A percentile compares a stretch with the other conserved stretches of the same genome.
These are phyloP conservation scores for Micromonas pusilla DNA, from an alignment of 139 green algal species.

Conservation along the genomic window DNA sequence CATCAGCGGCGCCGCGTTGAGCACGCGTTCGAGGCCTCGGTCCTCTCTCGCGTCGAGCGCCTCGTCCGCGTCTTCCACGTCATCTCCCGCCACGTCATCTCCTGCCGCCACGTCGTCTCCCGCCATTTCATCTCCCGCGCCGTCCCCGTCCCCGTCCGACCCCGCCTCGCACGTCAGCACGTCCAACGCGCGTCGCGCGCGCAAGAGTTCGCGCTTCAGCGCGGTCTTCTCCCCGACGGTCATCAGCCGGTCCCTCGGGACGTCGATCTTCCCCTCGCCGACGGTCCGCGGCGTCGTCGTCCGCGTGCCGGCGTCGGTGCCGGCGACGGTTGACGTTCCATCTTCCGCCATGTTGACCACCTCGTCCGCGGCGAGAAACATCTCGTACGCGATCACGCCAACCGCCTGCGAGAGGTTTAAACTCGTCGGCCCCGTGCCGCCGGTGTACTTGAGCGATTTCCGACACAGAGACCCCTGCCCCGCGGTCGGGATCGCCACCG, in stretches of 20 bases:
- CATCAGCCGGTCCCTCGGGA: not conserved
- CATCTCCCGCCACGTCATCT: not conserved
- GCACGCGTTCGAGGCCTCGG: slow-evolving; percentile 1
- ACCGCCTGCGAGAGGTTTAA: slow-evolving; percentile 29
- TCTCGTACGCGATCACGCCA: slow-evolving; percentile 26
- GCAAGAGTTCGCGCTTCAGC: not conserved
- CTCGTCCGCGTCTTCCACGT: not conserved
- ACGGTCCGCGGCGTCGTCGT: not conserved
- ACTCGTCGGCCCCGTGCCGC: slow-evolving; percentile 13
- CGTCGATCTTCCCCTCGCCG: not conserved
- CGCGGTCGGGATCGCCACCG: slow-evolving; percentile 25
- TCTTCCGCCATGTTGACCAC: not conserved
- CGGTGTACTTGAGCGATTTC: slow-evolving; percentile 23
- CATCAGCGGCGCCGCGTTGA: not conserved
- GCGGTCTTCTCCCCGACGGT: not conserved
- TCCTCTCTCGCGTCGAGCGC: not conserved
- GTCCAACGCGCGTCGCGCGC: slow-evolving; percentile 6
- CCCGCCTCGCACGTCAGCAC: not conserved
- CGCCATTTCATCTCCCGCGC: too few species aligned
- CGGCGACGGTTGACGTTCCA: not conserved
- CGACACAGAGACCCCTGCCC: not conserved
- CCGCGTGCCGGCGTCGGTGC: not conserved
- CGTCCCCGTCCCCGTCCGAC: too few species aligned
- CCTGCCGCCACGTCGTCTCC: not conserved
- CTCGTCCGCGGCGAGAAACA: not conserved